A percentile compares a stretch with the other conserved stretches of the same genome.
These are phyloP conservation scores for Naegleria lovaniensis DNA, from an alignment of 208 protist species.

Conservation along the genomic window DNA sequence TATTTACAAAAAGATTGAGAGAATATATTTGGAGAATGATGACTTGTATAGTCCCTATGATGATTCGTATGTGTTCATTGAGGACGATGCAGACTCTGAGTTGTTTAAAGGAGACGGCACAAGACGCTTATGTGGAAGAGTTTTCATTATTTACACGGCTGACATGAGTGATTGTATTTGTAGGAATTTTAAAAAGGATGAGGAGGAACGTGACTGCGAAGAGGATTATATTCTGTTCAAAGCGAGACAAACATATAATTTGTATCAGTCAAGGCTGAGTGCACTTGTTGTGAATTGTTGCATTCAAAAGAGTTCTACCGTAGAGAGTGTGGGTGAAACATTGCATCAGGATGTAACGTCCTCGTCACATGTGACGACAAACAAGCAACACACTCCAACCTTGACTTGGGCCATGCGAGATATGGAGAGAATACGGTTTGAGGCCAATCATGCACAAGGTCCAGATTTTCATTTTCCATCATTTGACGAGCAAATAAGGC, in stretches of 20 bases:
- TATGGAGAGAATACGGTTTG: background rate
- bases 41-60: background rate
- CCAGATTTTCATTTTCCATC: background rate
- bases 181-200: background rate
- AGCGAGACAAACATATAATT: background rate
- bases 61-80: background rate
- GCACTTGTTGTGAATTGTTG: background rate
- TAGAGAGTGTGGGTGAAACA: background rate
- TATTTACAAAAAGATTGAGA: background rate
- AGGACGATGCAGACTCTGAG: background rate
- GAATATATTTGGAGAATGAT: background rate
- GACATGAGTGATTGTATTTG: background rate
- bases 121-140: background rate
- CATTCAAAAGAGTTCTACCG: background rate
- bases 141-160: background rate
- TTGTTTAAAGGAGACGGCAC: background rate
- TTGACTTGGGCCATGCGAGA: background rate
- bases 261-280: background rate
- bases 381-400: too few relatives aligned
- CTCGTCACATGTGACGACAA: too few relatives aligned
- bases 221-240: background rate
- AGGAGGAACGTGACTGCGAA: background rate
- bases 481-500: background rate
- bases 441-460: background rate
- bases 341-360: background rate